Conservation (phyloP, 192 early-diverging fungal genomes). For the Backusella liffmaniae region DNA sequence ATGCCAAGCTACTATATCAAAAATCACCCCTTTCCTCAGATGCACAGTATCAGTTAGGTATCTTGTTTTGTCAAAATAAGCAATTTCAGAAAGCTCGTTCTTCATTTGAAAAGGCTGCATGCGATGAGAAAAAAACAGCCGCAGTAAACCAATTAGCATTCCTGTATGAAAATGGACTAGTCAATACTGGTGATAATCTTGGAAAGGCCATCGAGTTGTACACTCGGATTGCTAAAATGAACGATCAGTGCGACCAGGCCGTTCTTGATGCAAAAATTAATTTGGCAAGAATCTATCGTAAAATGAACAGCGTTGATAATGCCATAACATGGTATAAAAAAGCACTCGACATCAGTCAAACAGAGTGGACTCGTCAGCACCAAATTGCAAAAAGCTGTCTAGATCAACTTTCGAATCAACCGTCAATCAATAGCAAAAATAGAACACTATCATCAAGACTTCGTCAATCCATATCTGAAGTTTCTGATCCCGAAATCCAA, state of each 20-base stretch:
- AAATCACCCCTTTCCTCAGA: not conserved
- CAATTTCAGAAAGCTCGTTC: not conserved
- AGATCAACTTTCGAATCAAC: not conserved
- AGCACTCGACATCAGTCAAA: not conserved
- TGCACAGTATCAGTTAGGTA: not conserved
- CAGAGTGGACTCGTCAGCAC: not conserved
- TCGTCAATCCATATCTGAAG: not conserved
- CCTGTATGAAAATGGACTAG: not conserved
- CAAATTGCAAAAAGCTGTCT: not conserved
- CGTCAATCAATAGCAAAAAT: not conserved
- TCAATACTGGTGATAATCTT: not conserved
- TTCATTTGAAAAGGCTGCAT: not conserved
- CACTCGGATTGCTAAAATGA: not conserved
- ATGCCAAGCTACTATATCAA: not conserved
- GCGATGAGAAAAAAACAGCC: not conserved
- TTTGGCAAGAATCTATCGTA: not conserved
- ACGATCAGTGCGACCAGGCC: not conserved
- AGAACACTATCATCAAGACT: not conserved
- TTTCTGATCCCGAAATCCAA: not conserved
- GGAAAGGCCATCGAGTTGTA: not conserved
- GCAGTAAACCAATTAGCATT: not conserved
- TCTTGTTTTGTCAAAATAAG: not conserved
- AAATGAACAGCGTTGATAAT: not conserved
- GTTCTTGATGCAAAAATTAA: not conserved
- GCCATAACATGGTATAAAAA: not conserved